A percentile compares a stretch with the other conserved stretches of the same genome.
Conservation (phyloP, 2,329 filamentous ascomycete genomes). For the Erysiphe pulchra region DNA sequence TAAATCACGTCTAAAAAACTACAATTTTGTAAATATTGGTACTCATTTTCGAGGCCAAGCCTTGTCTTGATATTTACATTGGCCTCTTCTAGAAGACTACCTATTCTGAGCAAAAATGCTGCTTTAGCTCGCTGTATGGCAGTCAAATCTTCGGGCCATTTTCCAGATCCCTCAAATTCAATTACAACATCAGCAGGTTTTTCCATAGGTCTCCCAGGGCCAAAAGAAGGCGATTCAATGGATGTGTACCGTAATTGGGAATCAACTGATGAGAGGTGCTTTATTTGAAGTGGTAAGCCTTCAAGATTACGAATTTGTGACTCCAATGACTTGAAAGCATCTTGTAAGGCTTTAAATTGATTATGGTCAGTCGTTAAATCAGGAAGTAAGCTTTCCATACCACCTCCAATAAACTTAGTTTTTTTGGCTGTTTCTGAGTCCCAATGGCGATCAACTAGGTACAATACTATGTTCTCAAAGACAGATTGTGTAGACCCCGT, state of each 20-base stretch:
- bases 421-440: slow-evolving; percentile 21
- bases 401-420: slow-evolving; percentile 17
- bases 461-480: slow-evolving; percentile 53
- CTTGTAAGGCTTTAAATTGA: slow-evolving; percentile 41
- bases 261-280: slow-evolving; percentile 51
- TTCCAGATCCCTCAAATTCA: slow-evolving; percentile 77
- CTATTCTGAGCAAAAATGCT: slow-evolving; percentile 50
- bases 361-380: slow-evolving; percentile 14
- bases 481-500: slow-evolving; percentile 33
- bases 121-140: slow-evolving; percentile 88
- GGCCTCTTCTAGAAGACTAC: slow-evolving; percentile 34
- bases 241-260: slow-evolving; percentile 52
- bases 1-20: slow-evolving; percentile 65
- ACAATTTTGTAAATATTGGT: slow-evolving; percentile 43
- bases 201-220: slow-evolving; percentile 15
- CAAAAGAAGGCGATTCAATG: slow-evolving; percentile 23
- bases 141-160: slow-evolving; percentile 77
- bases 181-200: slow-evolving; percentile 54
- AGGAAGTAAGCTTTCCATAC: slow-evolving; percentile 20
- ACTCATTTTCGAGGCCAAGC: slow-evolving; percentile 58
- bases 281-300: slow-evolving; percentile 64
- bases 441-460: slow-evolving; percentile 46
- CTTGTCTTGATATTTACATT: slow-evolving; percentile 36
- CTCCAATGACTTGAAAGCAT: slow-evolving; percentile 49
- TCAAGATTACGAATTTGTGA: slow-evolving; percentile 52